Conservation (phyloP, 805 yeast genomes). For the Yarrowia sp. region DNA sequence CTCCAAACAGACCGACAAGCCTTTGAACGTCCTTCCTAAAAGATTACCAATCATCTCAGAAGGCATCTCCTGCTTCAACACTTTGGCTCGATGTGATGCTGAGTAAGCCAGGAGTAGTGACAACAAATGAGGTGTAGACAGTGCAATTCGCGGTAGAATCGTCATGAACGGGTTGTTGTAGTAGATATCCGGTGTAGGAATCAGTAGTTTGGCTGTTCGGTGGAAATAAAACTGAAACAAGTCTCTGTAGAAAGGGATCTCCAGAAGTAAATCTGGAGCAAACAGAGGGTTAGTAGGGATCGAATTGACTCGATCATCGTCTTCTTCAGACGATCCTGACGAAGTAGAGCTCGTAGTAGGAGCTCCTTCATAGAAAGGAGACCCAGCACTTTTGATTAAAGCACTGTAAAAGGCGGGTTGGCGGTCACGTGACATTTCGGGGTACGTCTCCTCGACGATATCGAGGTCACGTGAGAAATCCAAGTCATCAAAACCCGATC, state of each 20-base stretch:
- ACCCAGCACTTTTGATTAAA: background rate
- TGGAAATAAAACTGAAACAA: conserved; percentile 62
- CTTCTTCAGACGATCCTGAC: conserved; percentile 2
- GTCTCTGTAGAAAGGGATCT: conserved; percentile 59
- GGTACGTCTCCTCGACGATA: conserved; percentile 22
- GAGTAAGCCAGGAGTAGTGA: conserved; percentile 56
- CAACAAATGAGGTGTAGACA: conserved; percentile 54
- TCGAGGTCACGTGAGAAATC: conserved; percentile 7
- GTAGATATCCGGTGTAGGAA: conserved; percentile 62
- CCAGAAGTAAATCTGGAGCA: conserved; percentile 57
- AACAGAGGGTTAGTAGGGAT: conserved; percentile 38
- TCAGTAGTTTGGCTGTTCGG: conserved; percentile 58
- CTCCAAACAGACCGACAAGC: conserved; percentile 50
- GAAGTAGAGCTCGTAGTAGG: background rate
- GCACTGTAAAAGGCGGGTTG: background rate
- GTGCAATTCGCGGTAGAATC: conserved; percentile 65
- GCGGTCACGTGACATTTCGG: background rate
- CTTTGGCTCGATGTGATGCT: conserved; percentile 41
- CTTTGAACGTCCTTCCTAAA: conserved; percentile 57
- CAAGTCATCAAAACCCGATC: background rate
- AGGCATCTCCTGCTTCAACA: conserved; percentile 31
- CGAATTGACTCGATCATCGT: conserved; percentile 39
- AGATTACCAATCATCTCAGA: conserved; percentile 49
- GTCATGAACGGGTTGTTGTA: conserved; percentile 64
- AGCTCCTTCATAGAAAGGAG: background rate